phyloP scores from a whole-genome alignment of 768 basidiomycete species.

The Collybiopsis luxurians region DNA sequence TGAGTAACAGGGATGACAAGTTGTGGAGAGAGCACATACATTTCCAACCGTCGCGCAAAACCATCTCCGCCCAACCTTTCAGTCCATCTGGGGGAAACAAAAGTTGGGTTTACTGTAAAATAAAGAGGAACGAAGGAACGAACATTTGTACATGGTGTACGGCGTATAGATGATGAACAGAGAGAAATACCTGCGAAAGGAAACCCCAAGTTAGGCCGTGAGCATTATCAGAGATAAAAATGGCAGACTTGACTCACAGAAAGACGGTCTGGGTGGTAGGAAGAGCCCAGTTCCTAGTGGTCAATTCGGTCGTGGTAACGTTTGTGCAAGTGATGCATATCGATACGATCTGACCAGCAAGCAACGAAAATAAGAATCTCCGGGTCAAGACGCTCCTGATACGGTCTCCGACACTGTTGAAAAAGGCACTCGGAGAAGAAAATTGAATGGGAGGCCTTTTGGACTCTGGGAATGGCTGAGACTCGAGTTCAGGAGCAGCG shows the following conservation, averaged over 20 bases:
- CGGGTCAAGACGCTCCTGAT: constrained; percentile 79
- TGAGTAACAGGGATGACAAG: no score
- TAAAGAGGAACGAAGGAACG: constrained; percentile 21
- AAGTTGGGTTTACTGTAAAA: not conserved
- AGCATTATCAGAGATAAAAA: not conserved
- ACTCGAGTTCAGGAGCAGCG: constrained; percentile 2
- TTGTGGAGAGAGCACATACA: constrained; percentile 43
- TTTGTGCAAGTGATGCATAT: constrained; percentile 89
- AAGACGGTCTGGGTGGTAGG: constrained; percentile 85
- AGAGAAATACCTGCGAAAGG: constrained; percentile 63
- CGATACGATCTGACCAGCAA: constrained; percentile 82
- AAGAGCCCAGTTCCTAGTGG: constrained; percentile 63
- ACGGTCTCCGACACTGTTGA: constrained; percentile 49
- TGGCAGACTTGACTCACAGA: no score
- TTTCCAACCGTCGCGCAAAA: constrained; percentile 82
- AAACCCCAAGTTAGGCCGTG: not conserved
- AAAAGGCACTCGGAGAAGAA: constrained; percentile 55
- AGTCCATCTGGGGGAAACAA: constrained; percentile 63
- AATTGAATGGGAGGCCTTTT: constrained; percentile 59
- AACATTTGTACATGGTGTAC: constrained; percentile 87
- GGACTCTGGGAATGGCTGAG: not conserved
- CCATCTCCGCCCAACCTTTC: constrained; percentile 76
- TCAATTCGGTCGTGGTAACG: constrained; percentile 80
- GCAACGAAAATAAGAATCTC: constrained; percentile 63
- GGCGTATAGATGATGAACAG: constrained; percentile 78